Base-by-base conservation (phyloP, 768 basidiomycete genomes). In the Tricholoma bakamatsutake region DNA sequence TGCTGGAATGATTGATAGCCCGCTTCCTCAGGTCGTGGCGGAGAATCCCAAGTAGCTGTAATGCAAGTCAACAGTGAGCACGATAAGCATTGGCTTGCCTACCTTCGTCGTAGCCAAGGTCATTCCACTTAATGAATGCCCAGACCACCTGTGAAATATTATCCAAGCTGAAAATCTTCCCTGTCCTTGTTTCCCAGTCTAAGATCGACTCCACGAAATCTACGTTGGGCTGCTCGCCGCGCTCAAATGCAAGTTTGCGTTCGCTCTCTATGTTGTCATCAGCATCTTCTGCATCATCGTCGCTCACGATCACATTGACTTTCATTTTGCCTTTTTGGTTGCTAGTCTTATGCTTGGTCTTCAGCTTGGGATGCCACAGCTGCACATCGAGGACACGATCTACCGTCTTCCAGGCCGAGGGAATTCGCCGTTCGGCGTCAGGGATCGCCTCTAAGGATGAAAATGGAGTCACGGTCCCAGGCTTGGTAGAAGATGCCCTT, bases 51-150 rank as follows among this genome's bases (percentile, higher is more conserved):
- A 10, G 89, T 85, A n/a, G 90, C 93, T 96, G 62, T 40, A 46
- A 45, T 53, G 50, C 42, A 45, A 40, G 57, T 50, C 33, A 58
- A 55, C 48, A 50, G n/a, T 2, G 9, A 15, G 7, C 24, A 43
- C 28, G n/a, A 30, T n/a, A 31, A 3, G 17, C 49, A 52, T 52
- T 30, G 50, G 31, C 42, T n/a, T n/a, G 66, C 81, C 52, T 55
- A 91, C 95, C 85, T 76, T 93, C 88, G 18, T 96, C 89, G 58
- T 98, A 97, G n/a, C 88, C 85, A 27, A 98, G 76, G 59, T 93
- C 93, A 43, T 84, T 77, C 96, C 96, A 98, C 68, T 98, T 99
- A 61, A 93, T 76, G 67, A 94, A 94, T 11, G 80, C 83, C 87
- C 90, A 93, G 17, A 84, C 76, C 33, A 96, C 82, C 50, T 80